Evolutionary conservation across 192 early-diverging fungal genomes (phyloP).

Genomic region (Endogone sp.): DNA sequence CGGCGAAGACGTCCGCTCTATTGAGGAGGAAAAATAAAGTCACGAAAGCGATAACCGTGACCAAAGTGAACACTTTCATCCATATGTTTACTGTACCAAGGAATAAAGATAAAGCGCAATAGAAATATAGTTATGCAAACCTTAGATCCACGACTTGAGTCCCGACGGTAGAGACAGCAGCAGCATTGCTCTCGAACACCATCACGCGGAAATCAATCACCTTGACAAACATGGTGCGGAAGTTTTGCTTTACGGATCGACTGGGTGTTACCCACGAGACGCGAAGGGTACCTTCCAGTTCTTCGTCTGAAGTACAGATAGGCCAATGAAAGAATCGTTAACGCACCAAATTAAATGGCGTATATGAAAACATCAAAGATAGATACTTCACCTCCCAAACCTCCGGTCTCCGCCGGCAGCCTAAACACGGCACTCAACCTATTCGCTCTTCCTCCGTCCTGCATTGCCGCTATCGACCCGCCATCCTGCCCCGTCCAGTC

Average conservation of each 20-base stretch:
- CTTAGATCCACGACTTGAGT: background rate
- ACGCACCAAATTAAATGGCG: background rate
- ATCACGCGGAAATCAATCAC: background rate
- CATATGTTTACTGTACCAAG: too few species aligned
- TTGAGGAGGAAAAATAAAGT: background rate
- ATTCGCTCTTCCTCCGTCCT: background rate
- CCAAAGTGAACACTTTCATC: too few species aligned
- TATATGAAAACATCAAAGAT: background rate
- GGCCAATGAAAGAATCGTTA: background rate
- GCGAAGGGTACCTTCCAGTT: background rate
- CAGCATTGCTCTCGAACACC: background rate
- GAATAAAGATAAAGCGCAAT: background rate
- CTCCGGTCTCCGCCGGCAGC: background rate
- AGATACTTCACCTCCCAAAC: background rate
- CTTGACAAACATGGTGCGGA: background rate
- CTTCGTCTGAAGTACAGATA: background rate
- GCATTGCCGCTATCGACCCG: background rate
- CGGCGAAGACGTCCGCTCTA: background rate
- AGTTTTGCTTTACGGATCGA: background rate
- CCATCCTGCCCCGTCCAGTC: background rate
- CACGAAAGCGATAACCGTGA: too few species aligned
- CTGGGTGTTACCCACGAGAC: background rate
- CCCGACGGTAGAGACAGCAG: background rate
- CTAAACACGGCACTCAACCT: background rate
- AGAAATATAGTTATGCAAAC: too few species aligned